These are phyloP conservation scores for Jackrogersella multiformis DNA, from an alignment of 495 filamentous ascomycete species.

Conservation along the genomic window DNA sequence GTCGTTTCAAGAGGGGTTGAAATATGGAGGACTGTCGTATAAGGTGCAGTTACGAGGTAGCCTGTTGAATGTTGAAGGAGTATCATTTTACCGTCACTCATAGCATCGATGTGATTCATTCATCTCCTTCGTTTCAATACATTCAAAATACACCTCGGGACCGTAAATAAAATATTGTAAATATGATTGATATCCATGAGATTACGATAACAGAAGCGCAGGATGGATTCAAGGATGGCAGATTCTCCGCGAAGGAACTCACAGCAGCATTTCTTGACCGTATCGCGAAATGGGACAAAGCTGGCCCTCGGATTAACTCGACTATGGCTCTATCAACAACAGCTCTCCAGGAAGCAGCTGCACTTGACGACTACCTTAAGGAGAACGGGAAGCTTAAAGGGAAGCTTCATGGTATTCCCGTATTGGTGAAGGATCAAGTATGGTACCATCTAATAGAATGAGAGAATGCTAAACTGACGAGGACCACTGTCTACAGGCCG, in stretches of 20 bases:
- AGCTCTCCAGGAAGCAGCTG: conserved; percentile 29
- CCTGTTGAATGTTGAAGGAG: too few relatives aligned
- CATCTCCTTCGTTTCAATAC: too few relatives aligned
- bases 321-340: conserved; percentile 34
- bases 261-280: conserved; percentile 30
- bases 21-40: too few relatives aligned
- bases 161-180: not conserved
- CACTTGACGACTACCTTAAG: conserved; percentile 23
- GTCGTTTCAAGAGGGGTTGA: too few relatives aligned
- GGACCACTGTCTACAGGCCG: conserved; percentile 2
- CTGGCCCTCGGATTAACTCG: conserved; percentile 39
- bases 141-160: too few relatives aligned
- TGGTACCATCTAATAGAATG: not conserved
- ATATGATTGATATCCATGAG: conserved; percentile 37
- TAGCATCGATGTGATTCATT: too few relatives aligned
- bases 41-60: too few relatives aligned
- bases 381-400: conserved; percentile 28
- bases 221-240: conserved; percentile 23
- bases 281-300: conserved; percentile 32
- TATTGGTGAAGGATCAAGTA: conserved; percentile 46
- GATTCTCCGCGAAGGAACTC: conserved; percentile 35
- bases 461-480: not conserved
- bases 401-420: conserved; percentile 42
- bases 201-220: conserved; percentile 42
- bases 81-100: too few relatives aligned